Evolutionary conservation across 2,329 filamentous ascomycete genomes (phyloP).

Genomic region (Pezicula rhizophila): DNA sequence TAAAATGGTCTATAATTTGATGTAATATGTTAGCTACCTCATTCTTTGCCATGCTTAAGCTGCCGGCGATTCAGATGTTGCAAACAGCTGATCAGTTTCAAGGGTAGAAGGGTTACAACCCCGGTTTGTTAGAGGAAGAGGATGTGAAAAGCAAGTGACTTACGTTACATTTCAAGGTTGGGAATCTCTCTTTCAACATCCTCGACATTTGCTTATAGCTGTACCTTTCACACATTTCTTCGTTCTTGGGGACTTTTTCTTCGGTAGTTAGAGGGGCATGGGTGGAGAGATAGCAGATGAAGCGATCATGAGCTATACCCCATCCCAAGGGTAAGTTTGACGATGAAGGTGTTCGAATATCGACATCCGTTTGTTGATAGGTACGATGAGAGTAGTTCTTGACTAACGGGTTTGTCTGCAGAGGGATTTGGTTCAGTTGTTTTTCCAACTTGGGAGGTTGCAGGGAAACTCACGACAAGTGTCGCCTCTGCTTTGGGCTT

Average conservation of each 20-base stretch:
- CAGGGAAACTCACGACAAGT: too few relatives aligned
- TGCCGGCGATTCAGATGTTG: too few relatives aligned
- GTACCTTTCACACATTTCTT: conserved; percentile 18
- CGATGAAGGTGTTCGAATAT: conserved; percentile 7
- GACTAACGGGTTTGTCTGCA: too few relatives aligned
- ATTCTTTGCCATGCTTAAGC: too few relatives aligned
- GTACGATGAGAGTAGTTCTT: too few relatives aligned
- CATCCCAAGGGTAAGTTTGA: conserved; percentile 15
- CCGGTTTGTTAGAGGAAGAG: background rate
- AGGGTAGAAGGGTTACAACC: background rate
- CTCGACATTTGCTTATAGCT: conserved; percentile 14
- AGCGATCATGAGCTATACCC: conserved; percentile 18
- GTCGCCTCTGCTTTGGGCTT: too few relatives aligned
- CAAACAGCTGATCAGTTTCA: too few relatives aligned
- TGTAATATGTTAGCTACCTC: too few relatives aligned
- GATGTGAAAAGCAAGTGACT: conserved; percentile 1
- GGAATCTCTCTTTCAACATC: conserved; percentile 16
- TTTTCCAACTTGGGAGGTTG: too few relatives aligned
- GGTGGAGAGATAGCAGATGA: conserved; percentile 23
- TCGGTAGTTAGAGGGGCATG: conserved; percentile 19
- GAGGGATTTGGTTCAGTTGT: too few relatives aligned
- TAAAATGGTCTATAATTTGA: background rate
- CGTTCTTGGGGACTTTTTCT: conserved; percentile 11
- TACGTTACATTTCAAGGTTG: conserved; percentile 12
- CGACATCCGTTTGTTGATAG: too few relatives aligned